Evolutionary conservation across 106 monocot genomes (phyloP).

Genomic region (Acorus gramineus): DNA sequence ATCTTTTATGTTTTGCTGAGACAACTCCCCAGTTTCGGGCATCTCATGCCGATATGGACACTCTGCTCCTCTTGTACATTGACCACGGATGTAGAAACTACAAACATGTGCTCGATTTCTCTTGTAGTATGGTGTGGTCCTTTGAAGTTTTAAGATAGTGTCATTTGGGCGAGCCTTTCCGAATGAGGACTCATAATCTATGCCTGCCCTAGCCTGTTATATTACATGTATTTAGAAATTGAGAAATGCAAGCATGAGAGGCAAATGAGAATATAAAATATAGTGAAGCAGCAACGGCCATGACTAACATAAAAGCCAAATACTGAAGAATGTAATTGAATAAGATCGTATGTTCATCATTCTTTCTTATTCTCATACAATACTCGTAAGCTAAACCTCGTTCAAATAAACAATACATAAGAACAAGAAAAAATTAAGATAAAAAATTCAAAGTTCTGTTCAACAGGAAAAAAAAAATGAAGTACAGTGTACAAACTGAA

Average conservation of each 20-base stretch:
- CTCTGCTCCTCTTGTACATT: slow-evolving; percentile 93
- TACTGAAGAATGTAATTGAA: no score
- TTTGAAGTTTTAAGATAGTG: slow-evolving; percentile 96
- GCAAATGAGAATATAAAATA: neutral
- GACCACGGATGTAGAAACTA: slow-evolving; percentile 89
- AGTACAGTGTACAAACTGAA: no score
- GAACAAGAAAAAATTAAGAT: no score
- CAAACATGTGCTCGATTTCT: slow-evolving; percentile 97
- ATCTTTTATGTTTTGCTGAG: slow-evolving; percentile 99
- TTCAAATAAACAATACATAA: no score
- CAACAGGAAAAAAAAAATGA: no score
- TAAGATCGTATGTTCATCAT: no score
- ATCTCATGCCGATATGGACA: slow-evolving; percentile 99
- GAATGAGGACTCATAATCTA: slow-evolving; percentile 93
- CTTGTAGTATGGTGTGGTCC: slow-evolving; percentile 98
- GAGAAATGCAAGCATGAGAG: neutral
- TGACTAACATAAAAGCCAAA: no score
- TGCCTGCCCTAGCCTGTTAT: slow-evolving; percentile 82
- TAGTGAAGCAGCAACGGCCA: no score
- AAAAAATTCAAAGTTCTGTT: no score
- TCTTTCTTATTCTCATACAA: no score
- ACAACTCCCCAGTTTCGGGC: slow-evolving; percentile 85
- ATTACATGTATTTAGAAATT: neutral
- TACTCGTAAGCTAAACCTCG: no score
- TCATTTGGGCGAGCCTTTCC: slow-evolving; percentile 87